These are phyloP conservation scores for Athelia sp. DNA, from an alignment of 1,284 basidiomycete species.

Conservation along the genomic window DNA sequence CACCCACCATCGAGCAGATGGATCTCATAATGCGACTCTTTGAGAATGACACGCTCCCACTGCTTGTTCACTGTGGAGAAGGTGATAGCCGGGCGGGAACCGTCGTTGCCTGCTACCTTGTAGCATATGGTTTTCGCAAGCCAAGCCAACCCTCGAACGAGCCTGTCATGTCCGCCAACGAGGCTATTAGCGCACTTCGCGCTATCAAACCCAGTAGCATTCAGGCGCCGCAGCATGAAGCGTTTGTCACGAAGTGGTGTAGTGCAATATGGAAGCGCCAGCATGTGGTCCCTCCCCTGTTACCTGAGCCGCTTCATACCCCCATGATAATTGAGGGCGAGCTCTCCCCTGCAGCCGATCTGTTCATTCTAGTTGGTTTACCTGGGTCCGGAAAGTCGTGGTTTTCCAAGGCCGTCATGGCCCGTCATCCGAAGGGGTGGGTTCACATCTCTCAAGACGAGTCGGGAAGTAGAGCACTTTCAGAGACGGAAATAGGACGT, in stretches of 20 bases:
- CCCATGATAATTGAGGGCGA: slow-evolving; percentile 39
- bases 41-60: slow-evolving; percentile 38
- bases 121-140: slow-evolving; percentile 46
- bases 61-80: slow-evolving; percentile 59
- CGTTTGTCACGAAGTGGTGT: slow-evolving; percentile 50
- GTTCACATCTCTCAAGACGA: slow-evolving; percentile 52
- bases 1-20: slow-evolving; percentile 57
- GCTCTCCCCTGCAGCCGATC: slow-evolving; percentile 27
- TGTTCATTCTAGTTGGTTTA: slow-evolving; percentile 52
- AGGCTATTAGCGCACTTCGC: slow-evolving; percentile 44
- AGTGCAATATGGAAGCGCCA: slow-evolving; percentile 56
- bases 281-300: slow-evolving; percentile 39
- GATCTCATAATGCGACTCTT: slow-evolving; percentile 46
- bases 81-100: slow-evolving; percentile 62
- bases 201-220: slow-evolving; percentile 48
- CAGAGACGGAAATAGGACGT: slow-evolving; percentile 44
- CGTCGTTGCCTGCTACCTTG: slow-evolving; percentile 54
- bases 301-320: slow-evolving; percentile 43
- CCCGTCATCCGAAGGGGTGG: slow-evolving; percentile 38
- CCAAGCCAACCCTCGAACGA: slow-evolving; percentile 31
- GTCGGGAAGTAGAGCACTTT: slow-evolving; percentile 40
- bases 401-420: slow-evolving; percentile 41
- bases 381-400: slow-evolving; percentile 61
- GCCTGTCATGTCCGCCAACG: slow-evolving; percentile 42
- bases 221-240: slow-evolving; percentile 51